These are phyloP conservation scores for Aspergillus pseudoviridinutans DNA, from an alignment of 2,329 filamentous ascomycete species.

Conservation along the genomic window DNA sequence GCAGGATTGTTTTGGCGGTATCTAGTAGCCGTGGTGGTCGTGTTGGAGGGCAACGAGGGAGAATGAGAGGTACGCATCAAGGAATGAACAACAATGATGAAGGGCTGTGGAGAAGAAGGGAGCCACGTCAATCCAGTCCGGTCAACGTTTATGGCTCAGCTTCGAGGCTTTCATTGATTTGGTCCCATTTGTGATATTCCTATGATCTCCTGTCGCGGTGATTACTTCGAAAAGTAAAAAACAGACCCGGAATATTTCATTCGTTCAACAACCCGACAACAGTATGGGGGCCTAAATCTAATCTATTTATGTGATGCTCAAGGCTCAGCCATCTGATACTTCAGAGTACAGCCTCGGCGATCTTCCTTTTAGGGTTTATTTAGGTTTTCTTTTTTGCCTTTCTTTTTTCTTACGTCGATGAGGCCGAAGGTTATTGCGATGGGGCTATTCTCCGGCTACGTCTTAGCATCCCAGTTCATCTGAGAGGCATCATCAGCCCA, in stretches of 20 bases:
- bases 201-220: neutral
- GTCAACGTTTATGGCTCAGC: neutral
- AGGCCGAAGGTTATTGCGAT: neutral
- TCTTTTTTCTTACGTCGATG: neutral
- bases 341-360: neutral
- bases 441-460: neutral
- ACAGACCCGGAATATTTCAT: neutral
- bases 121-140: neutral
- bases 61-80: conserved; percentile 4
- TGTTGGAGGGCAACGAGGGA: conserved; percentile 13
- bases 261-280: neutral
- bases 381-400: neutral
- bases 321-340: neutral
- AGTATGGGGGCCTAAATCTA: neutral
- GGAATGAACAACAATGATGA: neutral
- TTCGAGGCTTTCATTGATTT: neutral
- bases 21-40: neutral
- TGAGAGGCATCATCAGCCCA: neutral
- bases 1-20: conserved; percentile 1
- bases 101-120: neutral
- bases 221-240: neutral
- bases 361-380: neutral
- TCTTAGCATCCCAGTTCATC: neutral
- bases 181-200: neutral
- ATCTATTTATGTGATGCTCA: neutral